Base-by-base conservation (phyloP, 805 yeast species). In the Teunomyces atbi region DNA sequence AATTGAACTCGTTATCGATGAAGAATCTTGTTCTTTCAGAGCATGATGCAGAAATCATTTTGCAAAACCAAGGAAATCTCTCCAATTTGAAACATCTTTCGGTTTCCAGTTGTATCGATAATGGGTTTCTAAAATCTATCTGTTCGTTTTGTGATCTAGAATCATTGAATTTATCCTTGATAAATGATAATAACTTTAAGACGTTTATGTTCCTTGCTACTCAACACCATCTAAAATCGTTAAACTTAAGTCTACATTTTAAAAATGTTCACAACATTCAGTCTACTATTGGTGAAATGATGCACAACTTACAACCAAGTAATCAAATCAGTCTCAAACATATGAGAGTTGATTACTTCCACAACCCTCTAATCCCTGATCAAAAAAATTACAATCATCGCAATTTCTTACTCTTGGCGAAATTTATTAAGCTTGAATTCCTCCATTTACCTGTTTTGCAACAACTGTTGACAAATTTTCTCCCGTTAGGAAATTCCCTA, bases 401-500 rank as follows among this genome's bases (percentile, higher is more conserved):
- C 15, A 27, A 28, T 28, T 26, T 38, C 16, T 12, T 16, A 10
- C 39, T n/a, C 13, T 19, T 46, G n/a, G 15, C 40, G 4, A 30
- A 30, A 10, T 38, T 38, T 35, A 32, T n/a, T 7, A 23, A 21
- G 11, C 21, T 46, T 7, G 26, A 38, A 15, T 45, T 29, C 13
- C 48, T 45, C 6, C 42, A 35, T n/a, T n/a, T 45, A 12, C 48
- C 48, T n/a, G 32, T 37, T 21, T 13, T 44, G 6, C 39, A 36
- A 6, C 39, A 45, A 4, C 39, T 21, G 39, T 36, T 45, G 19
- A 29, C 39, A 18, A 45, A 34, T 21, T 15, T 45, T 26, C 21
- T 45, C 12, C 39, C 19, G 10, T 26, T 39, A 30, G 20, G 41
- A 16, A 28, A 35, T 10, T 8, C 36, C 7, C 34, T 45, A 10